Conservation (phyloP, 176 grass and related monocot genomes). For the Cenchrus fungigraminus region DNA sequence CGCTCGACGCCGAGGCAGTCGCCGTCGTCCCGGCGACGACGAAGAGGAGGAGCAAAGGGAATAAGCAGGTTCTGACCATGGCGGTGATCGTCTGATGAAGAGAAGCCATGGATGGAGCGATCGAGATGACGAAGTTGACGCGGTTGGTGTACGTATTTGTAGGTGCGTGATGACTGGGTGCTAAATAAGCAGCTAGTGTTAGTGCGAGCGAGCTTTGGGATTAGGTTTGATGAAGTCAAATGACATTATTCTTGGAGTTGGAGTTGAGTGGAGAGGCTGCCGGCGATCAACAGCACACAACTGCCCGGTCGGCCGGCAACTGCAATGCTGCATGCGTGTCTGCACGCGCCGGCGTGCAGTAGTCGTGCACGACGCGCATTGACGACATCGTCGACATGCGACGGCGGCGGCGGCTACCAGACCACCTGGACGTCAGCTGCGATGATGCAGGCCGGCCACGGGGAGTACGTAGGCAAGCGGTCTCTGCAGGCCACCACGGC, state of each 20-base stretch:
- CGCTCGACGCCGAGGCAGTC: not conserved
- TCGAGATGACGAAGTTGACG: not conserved
- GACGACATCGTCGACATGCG: too few species aligned
- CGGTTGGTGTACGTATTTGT: not conserved
- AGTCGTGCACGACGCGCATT: too few species aligned
- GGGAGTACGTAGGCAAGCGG: too few species aligned
- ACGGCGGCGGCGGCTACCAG: too few species aligned
- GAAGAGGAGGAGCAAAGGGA: not conserved
- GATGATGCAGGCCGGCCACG: too few species aligned
- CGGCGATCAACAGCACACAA: not conserved
- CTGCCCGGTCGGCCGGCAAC: too few species aligned
- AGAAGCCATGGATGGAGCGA: not conserved
- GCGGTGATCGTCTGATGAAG: not conserved
- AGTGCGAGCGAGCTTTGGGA: not conserved
- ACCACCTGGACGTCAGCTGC: too few species aligned
- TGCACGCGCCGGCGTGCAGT: too few species aligned
- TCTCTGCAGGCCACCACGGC: too few species aligned
- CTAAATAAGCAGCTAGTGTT: not conserved
- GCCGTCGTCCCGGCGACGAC: not conserved
- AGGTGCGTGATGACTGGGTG: not conserved
- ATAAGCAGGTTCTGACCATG: not conserved
- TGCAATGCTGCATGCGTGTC: too few species aligned
- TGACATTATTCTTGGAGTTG: not conserved
- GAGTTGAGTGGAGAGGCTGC: not conserved
- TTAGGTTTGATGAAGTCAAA: not conserved